Conservation (phyloP, 2,329 filamentous ascomycete species). For the Trichoderma sp. region DNA sequence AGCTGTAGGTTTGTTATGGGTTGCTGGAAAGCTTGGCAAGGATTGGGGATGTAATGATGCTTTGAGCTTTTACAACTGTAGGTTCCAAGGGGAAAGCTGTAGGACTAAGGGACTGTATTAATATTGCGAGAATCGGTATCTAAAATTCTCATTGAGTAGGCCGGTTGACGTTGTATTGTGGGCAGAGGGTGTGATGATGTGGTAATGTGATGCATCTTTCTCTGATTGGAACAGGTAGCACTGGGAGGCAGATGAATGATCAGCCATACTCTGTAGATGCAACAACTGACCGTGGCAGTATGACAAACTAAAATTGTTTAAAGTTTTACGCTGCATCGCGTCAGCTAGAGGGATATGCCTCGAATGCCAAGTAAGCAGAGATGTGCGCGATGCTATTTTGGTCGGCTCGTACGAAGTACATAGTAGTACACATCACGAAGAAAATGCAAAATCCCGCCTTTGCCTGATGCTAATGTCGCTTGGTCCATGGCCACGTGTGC, state of each 20-base stretch:
- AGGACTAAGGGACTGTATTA: constrained; percentile 1
- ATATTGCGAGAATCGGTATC: background rate
- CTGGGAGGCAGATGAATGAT: background rate
- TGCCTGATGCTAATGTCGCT: background rate
- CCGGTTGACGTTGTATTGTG: background rate
- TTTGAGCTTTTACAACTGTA: background rate
- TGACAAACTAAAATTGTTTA: background rate
- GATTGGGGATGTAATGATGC: background rate
- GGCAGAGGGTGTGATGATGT: background rate
- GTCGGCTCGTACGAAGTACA: background rate
- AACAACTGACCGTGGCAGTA: background rate
- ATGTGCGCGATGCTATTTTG: background rate
- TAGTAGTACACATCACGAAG: background rate
- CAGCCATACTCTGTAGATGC: background rate
- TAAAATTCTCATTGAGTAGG: background rate
- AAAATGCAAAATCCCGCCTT: background rate
- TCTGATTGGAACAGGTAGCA: background rate
- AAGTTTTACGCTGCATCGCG: background rate
- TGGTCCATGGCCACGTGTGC: background rate
- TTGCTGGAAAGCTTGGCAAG: background rate
- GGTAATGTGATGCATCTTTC: background rate
- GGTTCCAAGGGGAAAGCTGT: background rate
- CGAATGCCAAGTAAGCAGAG: background rate
- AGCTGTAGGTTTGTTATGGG: background rate
- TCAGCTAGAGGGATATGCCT: background rate